phyloP scores from a whole-genome alignment of 306 rosid species.

The Malus domestica region ASM211411v1 NC_041802.1:27670001-27670500 shows the following conservation, averaged over 20 bases:
- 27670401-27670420: slow-evolving; percentile 1
- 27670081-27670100: neutral
- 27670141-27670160: too few species aligned
- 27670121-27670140: too few species aligned
- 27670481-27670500: neutral
- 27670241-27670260: too few species aligned
- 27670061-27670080: neutral
- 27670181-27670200: too few species aligned
- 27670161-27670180: too few species aligned
- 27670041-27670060: too few species aligned
- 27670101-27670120: too few species aligned
- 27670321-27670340: neutral
- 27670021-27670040: too few species aligned
- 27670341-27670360: slow-evolving; percentile 33
- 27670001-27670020: too few species aligned
- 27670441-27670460: slow-evolving; percentile 5
- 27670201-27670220: too few species aligned
- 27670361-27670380: slow-evolving; percentile 41
- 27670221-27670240: too few species aligned
- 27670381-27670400: neutral
- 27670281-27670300: slow-evolving; percentile 3
- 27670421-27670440: neutral
- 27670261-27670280: too few species aligned
- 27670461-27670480: neutral
- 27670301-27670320: neutral